Evolutionary conservation across 2,329 filamentous ascomycete genomes (phyloP), one percentile per base, ranked within the genome.

Genomic region (Penicillium sp.): DNA sequence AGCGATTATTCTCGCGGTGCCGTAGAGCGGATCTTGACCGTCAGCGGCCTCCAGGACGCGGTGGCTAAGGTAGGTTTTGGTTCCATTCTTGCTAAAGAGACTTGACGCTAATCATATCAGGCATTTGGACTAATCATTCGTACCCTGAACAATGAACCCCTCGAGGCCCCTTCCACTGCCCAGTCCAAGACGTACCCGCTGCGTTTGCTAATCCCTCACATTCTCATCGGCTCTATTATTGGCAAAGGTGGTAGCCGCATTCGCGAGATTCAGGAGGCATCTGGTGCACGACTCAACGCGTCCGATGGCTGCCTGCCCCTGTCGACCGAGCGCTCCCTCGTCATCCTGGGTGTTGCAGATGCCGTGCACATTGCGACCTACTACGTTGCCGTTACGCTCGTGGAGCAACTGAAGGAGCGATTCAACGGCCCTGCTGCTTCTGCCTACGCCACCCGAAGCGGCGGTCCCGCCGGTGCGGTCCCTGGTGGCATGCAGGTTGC

Each of bases 401-500:
- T 96, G 48, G 95, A 99, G 81, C 95, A 99, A 79, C 83, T 99
- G 58, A 97, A 95, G 53, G 95, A 99, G 75, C 88, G 95, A 43
- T 99, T 98, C 67, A 93, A 95, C 53, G 95, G 95, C 6, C 93
- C 95, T 21, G 92, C 92, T 57, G 93, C 95, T 50, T 99, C 95
- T n/a, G 93, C 95, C 29, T 99, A 99, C 73, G 95, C 95, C 47
- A 96, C 93, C 47, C 88, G 95, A 63, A 96, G 92, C 71, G 95
- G 95, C 61, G 93, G 91, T 50, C 93, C 95, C 50, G 92, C 93
- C 57, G 93, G 93, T 51, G 92, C 93, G 33, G 92, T 98, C 16
- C 95, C 95, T 23, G 95, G 95, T 59, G 95, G 95, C 60, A 96
- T 99, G 92, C 95, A 98, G 76, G 95, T 99, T 50, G 92, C 98